Evolutionary conservation across 345 rosid species (phyloP).

Genomic region (Melastoma malabathricum): DNA sequence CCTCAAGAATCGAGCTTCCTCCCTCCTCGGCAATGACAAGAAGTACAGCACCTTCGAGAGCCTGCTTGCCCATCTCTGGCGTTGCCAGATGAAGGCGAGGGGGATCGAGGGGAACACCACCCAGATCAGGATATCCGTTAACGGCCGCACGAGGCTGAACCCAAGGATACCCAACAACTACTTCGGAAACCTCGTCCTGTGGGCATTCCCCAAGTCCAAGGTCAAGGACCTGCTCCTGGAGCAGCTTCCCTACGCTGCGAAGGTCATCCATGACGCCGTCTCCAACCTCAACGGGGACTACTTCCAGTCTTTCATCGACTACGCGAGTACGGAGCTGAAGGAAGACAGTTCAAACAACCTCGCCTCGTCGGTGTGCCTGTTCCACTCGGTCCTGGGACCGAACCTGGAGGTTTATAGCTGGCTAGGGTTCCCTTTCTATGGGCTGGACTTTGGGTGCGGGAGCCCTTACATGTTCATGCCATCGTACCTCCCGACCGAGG

Average conservation of each 20-base stretch:
- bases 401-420: neutral
- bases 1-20: conserved; percentile 4
- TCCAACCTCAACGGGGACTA: neutral
- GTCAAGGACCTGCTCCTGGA: conserved; percentile 8
- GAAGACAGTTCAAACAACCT: neutral
- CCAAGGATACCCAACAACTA: conserved; percentile 10
- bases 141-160: conserved; percentile 5
- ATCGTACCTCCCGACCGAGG: neutral
- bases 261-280: conserved; percentile 8
- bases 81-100: conserved; percentile 12
- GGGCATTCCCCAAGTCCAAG: conserved; percentile 12
- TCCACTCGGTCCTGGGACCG: neutral
- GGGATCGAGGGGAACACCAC: conserved; percentile 4
- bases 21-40: neutral
- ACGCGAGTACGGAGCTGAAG: neutral
- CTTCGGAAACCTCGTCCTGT: conserved; percentile 20
- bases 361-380: neutral
- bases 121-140: conserved; percentile 6
- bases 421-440: conserved; percentile 1
- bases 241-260: conserved; percentile 9
- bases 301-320: neutral
- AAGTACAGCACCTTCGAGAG: conserved; percentile 9
- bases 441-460: conserved; percentile 2
- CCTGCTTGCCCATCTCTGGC: conserved; percentile 13
- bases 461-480: conserved; percentile 5